A percentile compares a stretch with the other conserved stretches of the same genome.
These are phyloP conservation scores for Luffa aegyptiaca DNA, from an alignment of 306 rosid species.

Conservation along the genomic window DNA sequence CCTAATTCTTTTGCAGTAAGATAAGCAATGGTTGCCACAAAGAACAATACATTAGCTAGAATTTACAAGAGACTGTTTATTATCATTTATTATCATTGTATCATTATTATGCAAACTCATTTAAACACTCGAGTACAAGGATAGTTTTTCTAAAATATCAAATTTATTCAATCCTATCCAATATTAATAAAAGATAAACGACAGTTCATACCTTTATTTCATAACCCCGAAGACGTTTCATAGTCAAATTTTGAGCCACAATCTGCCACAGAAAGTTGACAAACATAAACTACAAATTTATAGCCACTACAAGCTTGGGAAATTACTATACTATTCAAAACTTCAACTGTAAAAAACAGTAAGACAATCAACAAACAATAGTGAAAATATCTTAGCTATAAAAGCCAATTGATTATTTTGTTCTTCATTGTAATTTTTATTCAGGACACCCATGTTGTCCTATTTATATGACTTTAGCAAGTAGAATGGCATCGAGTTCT, in stretches of 20 bases:
- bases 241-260: slow-evolving; percentile 57
- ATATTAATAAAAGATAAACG: not conserved
- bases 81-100: not conserved
- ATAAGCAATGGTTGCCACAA: not conserved
- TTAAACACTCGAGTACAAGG: not conserved
- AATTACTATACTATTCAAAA: not conserved
- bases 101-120: not conserved
- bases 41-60: not conserved
- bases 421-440: not conserved
- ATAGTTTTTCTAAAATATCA: not conserved
- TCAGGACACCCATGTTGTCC: not conserved
- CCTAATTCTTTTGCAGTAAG: not conserved
- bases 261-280: slow-evolving; percentile 41
- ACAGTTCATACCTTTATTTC: slow-evolving; percentile 64
- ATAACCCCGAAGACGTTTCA: slow-evolving; percentile 79
- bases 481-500: not conserved
- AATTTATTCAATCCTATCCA: not conserved
- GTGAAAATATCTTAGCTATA: not conserved
- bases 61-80: not conserved
- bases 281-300: not conserved
- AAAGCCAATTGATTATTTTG: not conserved
- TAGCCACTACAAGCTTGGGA: not conserved
- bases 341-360: not conserved
- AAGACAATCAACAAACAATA: not conserved
- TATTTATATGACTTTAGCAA: not conserved